A percentile compares a stretch with the other conserved stretches of the same genome.
These are phyloP conservation scores for Malbranchea zuffiana DNA, from an alignment of 2,329 filamentous ascomycete species.

Conservation along the genomic window DNA sequence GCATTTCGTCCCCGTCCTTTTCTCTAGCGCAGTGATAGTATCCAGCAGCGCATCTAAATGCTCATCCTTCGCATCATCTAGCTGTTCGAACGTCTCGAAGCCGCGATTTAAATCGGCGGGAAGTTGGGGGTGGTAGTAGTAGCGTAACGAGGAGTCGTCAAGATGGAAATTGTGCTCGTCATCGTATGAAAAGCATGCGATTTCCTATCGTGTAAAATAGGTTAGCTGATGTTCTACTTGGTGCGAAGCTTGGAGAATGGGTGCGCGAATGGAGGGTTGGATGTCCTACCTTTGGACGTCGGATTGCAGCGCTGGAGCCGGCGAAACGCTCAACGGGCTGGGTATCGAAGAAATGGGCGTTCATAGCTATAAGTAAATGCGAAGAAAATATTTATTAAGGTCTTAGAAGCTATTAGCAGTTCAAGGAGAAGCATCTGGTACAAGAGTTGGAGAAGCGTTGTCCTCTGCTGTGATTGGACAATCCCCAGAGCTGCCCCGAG, in stretches of 20 bases:
- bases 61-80: slow-evolving; percentile 72
- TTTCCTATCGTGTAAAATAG: slow-evolving; percentile 51
- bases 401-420: no score
- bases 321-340: slow-evolving; percentile 60
- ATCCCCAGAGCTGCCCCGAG: no score
- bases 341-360: slow-evolving; percentile 46
- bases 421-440: no score
- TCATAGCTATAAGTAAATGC: no score
- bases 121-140: slow-evolving; percentile 70
- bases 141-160: slow-evolving; percentile 69
- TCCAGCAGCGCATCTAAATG: slow-evolving; percentile 76
- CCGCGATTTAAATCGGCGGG: slow-evolving; percentile 66
- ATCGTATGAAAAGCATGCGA: slow-evolving; percentile 89
- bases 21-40: slow-evolving; percentile 63
- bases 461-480: no score
- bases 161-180: slow-evolving; percentile 64
- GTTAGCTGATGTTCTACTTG: not conserved
- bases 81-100: slow-evolving; percentile 70
- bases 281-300: slow-evolving; percentile 55
- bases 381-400: no score
- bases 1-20: slow-evolving; percentile 53
- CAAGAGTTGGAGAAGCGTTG: no score
- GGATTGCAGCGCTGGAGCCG: slow-evolving; percentile 58
- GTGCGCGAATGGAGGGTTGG: not conserved
- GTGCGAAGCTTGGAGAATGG: slow-evolving; percentile 1